A percentile compares a stretch with the other conserved stretches of the same genome.
Evolutionary conservation across 163 green algal genomes (phyloP).

Genomic region (Dunaliella salina): DNA sequence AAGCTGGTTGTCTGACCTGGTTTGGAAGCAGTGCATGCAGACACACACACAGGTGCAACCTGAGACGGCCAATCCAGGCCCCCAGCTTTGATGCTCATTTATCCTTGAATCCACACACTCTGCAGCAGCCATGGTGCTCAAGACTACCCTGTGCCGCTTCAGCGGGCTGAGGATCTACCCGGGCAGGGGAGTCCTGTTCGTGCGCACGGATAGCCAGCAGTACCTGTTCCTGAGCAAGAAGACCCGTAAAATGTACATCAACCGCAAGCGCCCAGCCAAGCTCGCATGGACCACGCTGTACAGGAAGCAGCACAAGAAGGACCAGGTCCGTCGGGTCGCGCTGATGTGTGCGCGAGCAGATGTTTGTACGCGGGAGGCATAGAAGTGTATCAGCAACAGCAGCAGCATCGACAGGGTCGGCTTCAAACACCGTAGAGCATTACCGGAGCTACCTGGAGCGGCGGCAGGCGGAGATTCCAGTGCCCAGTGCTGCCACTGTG

Average conservation of each 20-base stretch:
- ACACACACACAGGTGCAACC: too few species aligned
- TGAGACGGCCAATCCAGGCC: too few species aligned
- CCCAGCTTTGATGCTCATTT: too few species aligned
- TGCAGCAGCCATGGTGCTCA: conserved; percentile 61
- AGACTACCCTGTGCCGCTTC: conserved; percentile 94
- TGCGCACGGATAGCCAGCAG: conserved; percentile 86
- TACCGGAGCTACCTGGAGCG: too few species aligned
- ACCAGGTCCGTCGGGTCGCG: conserved; percentile 33
- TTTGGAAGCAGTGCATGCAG: too few species aligned
- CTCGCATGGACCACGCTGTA: conserved; percentile 94
- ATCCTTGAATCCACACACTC: background rate
- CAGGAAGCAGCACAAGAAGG: conserved; percentile 96
- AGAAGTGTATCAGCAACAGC: background rate
- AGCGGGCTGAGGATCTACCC: conserved; percentile 96
- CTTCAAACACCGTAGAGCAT: too few species aligned
- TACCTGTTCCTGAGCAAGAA: conserved; percentile 97
- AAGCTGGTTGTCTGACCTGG: too few species aligned
- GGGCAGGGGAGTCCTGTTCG: conserved; percentile 86
- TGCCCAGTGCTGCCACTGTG: too few species aligned
- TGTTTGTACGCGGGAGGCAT: conserved; percentile 8
- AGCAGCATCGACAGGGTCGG: too few species aligned
- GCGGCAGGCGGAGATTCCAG: too few species aligned
- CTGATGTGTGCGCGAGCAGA: background rate
- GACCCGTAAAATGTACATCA: conserved; percentile 84
- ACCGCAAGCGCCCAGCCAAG: conserved; percentile 90